Evolutionary conservation across 2,329 filamentous ascomycete genomes (phyloP).

Genomic region (Lithohypha guttulata): DNA sequence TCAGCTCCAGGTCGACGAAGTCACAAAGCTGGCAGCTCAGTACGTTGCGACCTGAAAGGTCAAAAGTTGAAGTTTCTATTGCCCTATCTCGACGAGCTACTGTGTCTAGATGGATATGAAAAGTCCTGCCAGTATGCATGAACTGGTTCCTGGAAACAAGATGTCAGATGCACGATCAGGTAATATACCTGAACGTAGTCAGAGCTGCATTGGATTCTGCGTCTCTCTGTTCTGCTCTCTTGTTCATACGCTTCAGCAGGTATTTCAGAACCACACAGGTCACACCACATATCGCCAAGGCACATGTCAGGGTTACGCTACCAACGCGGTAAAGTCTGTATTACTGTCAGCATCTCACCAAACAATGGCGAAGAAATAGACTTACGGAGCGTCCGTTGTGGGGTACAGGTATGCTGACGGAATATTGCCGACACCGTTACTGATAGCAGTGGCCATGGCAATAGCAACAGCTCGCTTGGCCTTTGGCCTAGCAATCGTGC

Average conservation of each 20-base stretch:
- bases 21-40: constrained; percentile 9
- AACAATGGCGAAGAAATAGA: not conserved
- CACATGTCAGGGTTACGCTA: constrained; percentile 1
- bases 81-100: too few species aligned
- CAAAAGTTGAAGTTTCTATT: not conserved
- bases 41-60: constrained; percentile 1
- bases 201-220: not conserved
- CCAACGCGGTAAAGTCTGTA: constrained; percentile 4
- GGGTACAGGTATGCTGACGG: constrained; percentile 8
- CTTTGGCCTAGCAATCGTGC: constrained; percentile 62
- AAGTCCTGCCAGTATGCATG: too few species aligned
- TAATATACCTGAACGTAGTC: constrained; percentile 4
- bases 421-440: constrained; percentile 37
- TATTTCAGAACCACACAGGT: not conserved
- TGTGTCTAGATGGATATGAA: too few species aligned
- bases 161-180: too few species aligned
- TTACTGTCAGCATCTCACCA: not conserved
- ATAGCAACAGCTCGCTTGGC: constrained; percentile 62
- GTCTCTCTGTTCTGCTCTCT: not conserved
- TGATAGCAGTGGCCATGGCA: constrained; percentile 64
- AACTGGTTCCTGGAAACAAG: too few species aligned
- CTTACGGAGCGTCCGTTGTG: constrained; percentile 1
- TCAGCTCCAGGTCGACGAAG: constrained; percentile 17
- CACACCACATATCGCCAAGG: not conserved
- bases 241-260: not conserved